phyloP scores from a whole-genome alignment of 768 basidiomycete genomes.

The Panus rudis region DNA sequence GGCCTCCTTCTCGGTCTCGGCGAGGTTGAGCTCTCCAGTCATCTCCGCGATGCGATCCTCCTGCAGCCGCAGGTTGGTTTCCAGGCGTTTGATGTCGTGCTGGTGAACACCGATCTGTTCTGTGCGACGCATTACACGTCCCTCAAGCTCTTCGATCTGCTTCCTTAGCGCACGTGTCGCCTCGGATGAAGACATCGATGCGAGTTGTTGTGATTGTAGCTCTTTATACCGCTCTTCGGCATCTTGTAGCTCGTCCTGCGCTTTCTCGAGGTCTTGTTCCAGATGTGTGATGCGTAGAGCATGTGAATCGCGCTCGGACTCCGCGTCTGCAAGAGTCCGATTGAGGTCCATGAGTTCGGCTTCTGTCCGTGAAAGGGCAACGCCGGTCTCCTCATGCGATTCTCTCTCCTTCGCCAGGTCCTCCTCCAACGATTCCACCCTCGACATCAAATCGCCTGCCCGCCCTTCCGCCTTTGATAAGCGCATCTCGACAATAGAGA shows the following conservation, averaged over 20 bases:
- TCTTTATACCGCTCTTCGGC: slow-evolving; percentile 54
- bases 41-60: slow-evolving; percentile 71
- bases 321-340: slow-evolving; percentile 45
- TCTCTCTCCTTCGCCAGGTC: slow-evolving; percentile 13
- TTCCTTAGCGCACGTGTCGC: slow-evolving; percentile 47
- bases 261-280: slow-evolving; percentile 46
- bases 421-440: slow-evolving; percentile 12
- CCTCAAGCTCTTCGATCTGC: slow-evolving; percentile 66
- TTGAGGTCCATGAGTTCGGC: slow-evolving; percentile 38
- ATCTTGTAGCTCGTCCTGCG: slow-evolving; percentile 46
- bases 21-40: slow-evolving; percentile 60
- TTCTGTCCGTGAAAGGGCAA: slow-evolving; percentile 34
- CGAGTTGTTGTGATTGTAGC: slow-evolving; percentile 63
- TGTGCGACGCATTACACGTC: slow-evolving; percentile 54
- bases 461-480: slow-evolving; percentile 11
- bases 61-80: slow-evolving; percentile 65
- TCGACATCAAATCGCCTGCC: slow-evolving; percentile 11
- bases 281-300: slow-evolving; percentile 58
- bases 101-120: slow-evolving; percentile 75
- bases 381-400: slow-evolving; percentile 16
- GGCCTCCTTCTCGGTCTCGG: slow-evolving; percentile 60
- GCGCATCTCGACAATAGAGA: slow-evolving; percentile 9
- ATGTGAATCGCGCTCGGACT: slow-evolving; percentile 62
- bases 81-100: slow-evolving; percentile 70
- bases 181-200: slow-evolving; percentile 51